phyloP scores from a whole-genome alignment of 1,284 basidiomycete species.

The Ustilago cynodontis region DNA sequence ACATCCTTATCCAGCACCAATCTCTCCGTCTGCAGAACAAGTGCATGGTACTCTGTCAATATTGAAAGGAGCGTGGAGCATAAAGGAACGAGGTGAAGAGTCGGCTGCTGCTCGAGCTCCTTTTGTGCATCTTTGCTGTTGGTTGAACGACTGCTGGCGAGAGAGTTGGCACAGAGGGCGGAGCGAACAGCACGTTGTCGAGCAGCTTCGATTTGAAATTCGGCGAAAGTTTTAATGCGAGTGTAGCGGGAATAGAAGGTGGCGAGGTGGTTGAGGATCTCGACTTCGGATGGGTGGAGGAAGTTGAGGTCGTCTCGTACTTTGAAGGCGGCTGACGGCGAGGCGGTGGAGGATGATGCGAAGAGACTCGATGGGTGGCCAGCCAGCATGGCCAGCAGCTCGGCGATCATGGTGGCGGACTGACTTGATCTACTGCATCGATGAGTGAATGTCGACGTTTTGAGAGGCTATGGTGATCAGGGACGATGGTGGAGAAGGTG shows the following conservation, averaged over 20 bases:
- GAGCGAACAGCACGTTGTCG: constrained; percentile 40
- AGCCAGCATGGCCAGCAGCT: constrained; percentile 51
- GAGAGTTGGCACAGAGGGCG: constrained; percentile 40
- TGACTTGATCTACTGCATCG: neutral
- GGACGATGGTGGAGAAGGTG: neutral
- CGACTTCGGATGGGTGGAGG: constrained; percentile 46
- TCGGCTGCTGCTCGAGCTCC: constrained; percentile 37
- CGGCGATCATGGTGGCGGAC: constrained; percentile 38
- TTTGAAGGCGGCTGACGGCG: constrained; percentile 15
- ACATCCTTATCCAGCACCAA: constrained; percentile 37
- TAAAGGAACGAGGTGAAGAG: constrained; percentile 51
- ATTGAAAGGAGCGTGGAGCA: constrained; percentile 50
- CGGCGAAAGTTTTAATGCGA: constrained; percentile 46
- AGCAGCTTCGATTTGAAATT: constrained; percentile 41
- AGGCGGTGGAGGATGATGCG: constrained; percentile 33
- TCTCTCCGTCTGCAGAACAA: constrained; percentile 46
- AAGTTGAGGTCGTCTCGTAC: constrained; percentile 41
- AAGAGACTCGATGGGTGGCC: constrained; percentile 55
- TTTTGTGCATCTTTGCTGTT: constrained; percentile 20
- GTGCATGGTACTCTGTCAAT: constrained; percentile 40
- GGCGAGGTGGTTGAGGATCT: constrained; percentile 50
- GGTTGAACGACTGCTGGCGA: constrained; percentile 17
- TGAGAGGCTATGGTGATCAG: neutral
- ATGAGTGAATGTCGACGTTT: neutral
- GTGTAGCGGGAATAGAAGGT: constrained; percentile 41